Conservation (phyloP, 2,329 filamentous ascomycete species). For the Monosporascus sp. region DNA sequence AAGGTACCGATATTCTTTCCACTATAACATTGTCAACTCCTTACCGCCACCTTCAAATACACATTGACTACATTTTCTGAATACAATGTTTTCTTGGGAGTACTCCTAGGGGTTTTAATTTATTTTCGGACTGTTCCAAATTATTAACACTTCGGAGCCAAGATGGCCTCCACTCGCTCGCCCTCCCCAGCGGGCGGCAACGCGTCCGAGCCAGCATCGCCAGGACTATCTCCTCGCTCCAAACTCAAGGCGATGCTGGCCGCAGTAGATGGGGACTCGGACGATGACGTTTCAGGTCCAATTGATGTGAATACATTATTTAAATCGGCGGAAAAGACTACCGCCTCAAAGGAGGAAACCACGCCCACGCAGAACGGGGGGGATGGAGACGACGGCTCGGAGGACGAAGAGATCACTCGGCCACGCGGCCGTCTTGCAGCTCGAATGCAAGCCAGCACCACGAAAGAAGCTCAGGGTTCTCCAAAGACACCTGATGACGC, state of each 20-base stretch:
- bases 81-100: slow-evolving; percentile 14
- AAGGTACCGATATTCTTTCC: not conserved
- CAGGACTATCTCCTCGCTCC: slow-evolving; percentile 44
- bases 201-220: slow-evolving; percentile 36
- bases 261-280: slow-evolving; percentile 42
- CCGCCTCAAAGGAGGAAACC: slow-evolving; percentile 6
- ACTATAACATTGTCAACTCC: not conserved
- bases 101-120: not conserved
- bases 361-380: slow-evolving; percentile 17
- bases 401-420: slow-evolving; percentile 35
- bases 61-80: slow-evolving; percentile 1
- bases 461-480: slow-evolving; percentile 2
- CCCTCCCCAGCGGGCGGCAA: slow-evolving; percentile 36
- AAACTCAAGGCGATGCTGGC: slow-evolving; percentile 51
- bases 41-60: slow-evolving; percentile 2
- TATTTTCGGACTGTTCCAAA: slow-evolving; percentile 7
- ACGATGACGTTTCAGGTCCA: slow-evolving; percentile 29
- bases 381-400: slow-evolving; percentile 33
- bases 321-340: slow-evolving; percentile 15
- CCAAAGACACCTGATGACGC: slow-evolving; percentile 3
- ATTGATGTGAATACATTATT: slow-evolving; percentile 20
- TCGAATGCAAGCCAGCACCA: slow-evolving; percentile 24
- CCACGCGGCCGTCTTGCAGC: slow-evolving; percentile 31
- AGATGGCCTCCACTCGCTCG: slow-evolving; percentile 45
- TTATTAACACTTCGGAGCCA: slow-evolving; percentile 6